Evolutionary conservation across 768 basidiomycete species (phyloP).

Genomic region (Lactarius evosmus): DNA sequence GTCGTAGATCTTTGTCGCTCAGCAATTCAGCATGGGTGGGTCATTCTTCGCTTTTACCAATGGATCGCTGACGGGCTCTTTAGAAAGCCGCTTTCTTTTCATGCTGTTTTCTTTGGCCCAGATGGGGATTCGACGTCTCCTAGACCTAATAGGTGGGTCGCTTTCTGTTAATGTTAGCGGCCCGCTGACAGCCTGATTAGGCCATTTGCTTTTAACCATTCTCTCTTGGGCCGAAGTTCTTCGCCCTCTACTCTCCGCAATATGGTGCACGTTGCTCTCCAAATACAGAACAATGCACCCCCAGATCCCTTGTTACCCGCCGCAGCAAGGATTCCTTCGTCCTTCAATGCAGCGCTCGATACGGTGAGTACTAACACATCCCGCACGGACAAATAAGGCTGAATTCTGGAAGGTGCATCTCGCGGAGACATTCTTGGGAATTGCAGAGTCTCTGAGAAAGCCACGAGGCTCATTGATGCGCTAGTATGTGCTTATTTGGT

Average conservation of each 20-base stretch:
- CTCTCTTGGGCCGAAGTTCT: not conserved
- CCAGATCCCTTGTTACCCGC: conserved; percentile 39
- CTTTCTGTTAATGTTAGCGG: not conserved
- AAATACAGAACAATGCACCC: conserved; percentile 46
- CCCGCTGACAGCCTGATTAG: not conserved
- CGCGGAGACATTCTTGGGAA: conserved; percentile 54
- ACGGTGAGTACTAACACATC: conserved; percentile 38
- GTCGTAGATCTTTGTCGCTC: conserved; percentile 43
- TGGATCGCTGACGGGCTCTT: not conserved
- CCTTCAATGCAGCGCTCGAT: conserved; percentile 50
- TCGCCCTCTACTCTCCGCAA: conserved; percentile 37
- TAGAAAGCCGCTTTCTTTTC: conserved; percentile 56
- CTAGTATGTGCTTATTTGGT: not conserved
- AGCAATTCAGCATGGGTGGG: conserved; percentile 46
- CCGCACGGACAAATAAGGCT: not conserved
- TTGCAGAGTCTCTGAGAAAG: conserved; percentile 56
- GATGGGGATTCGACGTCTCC: conserved; percentile 10
- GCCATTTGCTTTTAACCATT: not conserved
- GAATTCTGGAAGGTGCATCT: conserved; percentile 43
- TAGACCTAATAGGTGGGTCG: not conserved
- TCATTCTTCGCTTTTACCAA: not conserved
- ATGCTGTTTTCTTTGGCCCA: conserved; percentile 55
- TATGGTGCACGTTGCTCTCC: conserved; percentile 52
- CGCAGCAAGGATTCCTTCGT: conserved; percentile 37
- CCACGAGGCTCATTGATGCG: conserved; percentile 49